Evolutionary conservation across 768 basidiomycete genomes (phyloP), one percentile per base, ranked within the genome.

Genomic region (Mycena vitilis): DNA sequence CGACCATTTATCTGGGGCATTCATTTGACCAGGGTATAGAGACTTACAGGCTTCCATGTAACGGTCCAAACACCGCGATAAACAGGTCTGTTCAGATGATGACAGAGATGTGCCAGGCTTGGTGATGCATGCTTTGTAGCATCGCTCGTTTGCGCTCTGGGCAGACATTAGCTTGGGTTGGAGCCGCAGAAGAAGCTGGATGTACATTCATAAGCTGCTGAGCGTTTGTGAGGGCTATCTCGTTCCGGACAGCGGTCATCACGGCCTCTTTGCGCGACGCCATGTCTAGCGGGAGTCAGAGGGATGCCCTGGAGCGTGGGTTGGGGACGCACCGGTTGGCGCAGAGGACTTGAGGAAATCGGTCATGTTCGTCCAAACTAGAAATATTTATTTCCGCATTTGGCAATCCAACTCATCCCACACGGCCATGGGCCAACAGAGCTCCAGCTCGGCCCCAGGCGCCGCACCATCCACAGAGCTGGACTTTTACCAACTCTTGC

Each of bases 41-140:
- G 45, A 87, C 92, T 81, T 74, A 94, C 94, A 95, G 42, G 92
- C 92, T 79, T 95, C 92, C 82, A 95, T 83, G 76, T 94, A 95
- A 51, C 93, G 87, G 60, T 94, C 92, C 74, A 94, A 82, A 76
- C 94, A 95, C 65, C 88, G 84, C 8, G 87, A 81, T 49, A 95
- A 81, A 73, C 94, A 95, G 34, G 89, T 89, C 94, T 95, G 88
- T 73, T 94, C 94, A 2, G 90, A 88, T 70, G 84, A 81, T 8
- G 90, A 89, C 67, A 95, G 80, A 2, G 91, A 89, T 6, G 84
- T 82, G 13, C 88, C 88, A 0, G 94, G 94, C 73, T 93, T 95
- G 10, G 88, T 84, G 44, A 95, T 82, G 71, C 94, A 95, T 74
- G 92, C 93, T 58, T 82, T 75, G 78, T 84, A 95, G 79, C 94